Percentiles rank a stretch among this genome's conserved stretches.
Evolutionary conservation across 768 basidiomycete species (phyloP).

Genomic region (Rhizopogon vinicolor): DNA sequence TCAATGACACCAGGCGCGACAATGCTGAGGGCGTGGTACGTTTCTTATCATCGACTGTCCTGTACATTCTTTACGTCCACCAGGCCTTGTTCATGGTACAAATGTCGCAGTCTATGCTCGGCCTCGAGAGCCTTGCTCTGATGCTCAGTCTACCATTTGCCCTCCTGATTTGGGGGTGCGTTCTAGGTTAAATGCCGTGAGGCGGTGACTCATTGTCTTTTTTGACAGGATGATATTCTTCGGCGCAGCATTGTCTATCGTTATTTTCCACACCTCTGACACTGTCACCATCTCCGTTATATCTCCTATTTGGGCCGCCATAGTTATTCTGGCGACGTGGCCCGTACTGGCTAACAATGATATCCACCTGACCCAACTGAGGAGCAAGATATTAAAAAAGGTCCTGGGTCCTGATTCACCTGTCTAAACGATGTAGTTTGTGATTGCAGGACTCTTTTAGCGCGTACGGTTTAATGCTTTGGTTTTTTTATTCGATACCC

Average conservation of each 20-base stretch:
- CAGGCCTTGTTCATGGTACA: slow-evolving; percentile 20
- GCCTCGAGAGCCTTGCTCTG: slow-evolving; percentile 24
- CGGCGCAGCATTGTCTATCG: slow-evolving; percentile 17
- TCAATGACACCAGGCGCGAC: slow-evolving; percentile 20
- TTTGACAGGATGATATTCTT: slow-evolving; percentile 17
- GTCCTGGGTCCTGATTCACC: background rate
- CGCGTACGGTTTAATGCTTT: background rate
- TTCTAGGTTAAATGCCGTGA: background rate
- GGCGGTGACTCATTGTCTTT: background rate
- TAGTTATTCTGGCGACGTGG: background rate
- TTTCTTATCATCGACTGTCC: background rate
- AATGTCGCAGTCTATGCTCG: slow-evolving; percentile 8
- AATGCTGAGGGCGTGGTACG: slow-evolving; percentile 24
- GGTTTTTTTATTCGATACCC: background rate
- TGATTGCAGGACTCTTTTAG: background rate
- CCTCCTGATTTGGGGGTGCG: slow-evolving; percentile 27
- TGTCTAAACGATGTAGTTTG: background rate
- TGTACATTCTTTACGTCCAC: background rate
- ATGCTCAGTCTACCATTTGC: slow-evolving; percentile 29
- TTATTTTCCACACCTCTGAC: slow-evolving; percentile 18
- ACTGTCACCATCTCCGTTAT: slow-evolving; percentile 8
- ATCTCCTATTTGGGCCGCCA: background rate
- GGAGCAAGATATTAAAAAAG: background rate
- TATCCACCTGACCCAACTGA: background rate
- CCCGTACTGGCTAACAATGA: background rate